Percentiles rank a stretch among this genome's conserved stretches.
Evolutionary conservation across 2,329 filamentous ascomycete genomes (phyloP).

Genomic region (Thielaviopsis musarum): DNA sequence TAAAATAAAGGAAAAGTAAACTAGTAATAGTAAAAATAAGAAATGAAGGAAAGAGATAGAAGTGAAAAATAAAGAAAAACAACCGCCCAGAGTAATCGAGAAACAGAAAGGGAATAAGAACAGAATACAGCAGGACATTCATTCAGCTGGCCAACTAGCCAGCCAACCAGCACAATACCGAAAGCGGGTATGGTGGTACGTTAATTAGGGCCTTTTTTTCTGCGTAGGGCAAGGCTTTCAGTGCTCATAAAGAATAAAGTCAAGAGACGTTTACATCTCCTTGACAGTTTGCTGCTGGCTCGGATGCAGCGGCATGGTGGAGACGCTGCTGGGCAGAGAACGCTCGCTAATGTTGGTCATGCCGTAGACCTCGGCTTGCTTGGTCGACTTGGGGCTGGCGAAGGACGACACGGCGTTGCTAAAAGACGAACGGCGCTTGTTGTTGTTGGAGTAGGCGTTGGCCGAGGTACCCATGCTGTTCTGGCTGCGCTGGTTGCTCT

Average conservation of each 20-base stretch:
- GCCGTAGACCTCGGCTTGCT: conserved; percentile 10
- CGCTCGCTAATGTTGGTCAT: conserved; percentile 12
- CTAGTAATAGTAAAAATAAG: background rate
- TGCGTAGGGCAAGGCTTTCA: background rate
- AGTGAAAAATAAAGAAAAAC: background rate
- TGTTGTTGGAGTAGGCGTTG: conserved; percentile 2
- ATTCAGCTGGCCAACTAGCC: background rate
- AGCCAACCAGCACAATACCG: background rate
- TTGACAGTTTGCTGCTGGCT: conserved; percentile 2
- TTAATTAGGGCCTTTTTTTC: background rate
- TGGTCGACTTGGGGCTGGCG: conserved; percentile 5
- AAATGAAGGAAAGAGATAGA: background rate
- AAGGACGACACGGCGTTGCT: conserved; percentile 4
- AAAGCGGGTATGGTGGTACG: background rate
- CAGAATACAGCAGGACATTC: background rate
- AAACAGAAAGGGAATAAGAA: background rate
- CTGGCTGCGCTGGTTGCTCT: background rate
- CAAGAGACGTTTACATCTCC: conserved; percentile 1
- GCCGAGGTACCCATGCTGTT: conserved; percentile 3
- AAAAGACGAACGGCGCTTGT: conserved; percentile 9
- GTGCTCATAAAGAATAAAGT: background rate
- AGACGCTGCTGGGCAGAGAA: conserved; percentile 7
- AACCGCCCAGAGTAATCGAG: background rate
- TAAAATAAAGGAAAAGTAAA: background rate
- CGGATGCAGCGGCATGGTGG: conserved; percentile 10